Conservation (phyloP, 2,329 filamentous ascomycete genomes). For the Lizonia empirigonia region DNA sequence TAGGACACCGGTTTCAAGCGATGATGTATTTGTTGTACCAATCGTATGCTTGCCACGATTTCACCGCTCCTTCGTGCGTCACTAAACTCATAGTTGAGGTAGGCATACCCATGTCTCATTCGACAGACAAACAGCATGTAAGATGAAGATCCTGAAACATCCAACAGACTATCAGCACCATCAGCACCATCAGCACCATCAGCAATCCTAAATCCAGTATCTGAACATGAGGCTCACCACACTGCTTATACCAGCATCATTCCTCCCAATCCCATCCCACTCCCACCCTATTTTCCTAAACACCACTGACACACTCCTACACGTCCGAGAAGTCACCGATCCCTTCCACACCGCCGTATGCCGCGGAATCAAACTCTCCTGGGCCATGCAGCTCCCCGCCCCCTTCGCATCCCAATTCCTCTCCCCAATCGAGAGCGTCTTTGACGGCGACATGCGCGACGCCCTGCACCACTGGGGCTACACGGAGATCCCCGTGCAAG, state of each 20-base stretch:
- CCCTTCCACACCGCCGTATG: constrained; percentile 2
- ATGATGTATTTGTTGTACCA: no score
- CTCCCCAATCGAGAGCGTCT: constrained; percentile 10
- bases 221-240: not conserved
- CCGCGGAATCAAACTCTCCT: constrained; percentile 5
- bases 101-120: no score
- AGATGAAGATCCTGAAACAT: no score
- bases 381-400: constrained; percentile 3
- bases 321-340: not conserved
- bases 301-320: not conserved
- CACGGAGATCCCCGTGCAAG: constrained; percentile 1
- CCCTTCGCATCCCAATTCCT: constrained; percentile 5
- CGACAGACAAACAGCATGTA: no score
- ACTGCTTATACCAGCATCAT: not conserved
- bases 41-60: no score
- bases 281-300: no score
- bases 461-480: constrained; percentile 15
- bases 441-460: constrained; percentile 1
- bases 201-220: no score
- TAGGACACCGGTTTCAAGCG: no score
- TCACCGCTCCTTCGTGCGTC: no score
- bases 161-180: no score
- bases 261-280: not conserved
- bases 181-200: no score
- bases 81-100: no score